phyloP scores from a whole-genome alignment of 306 rosid species.

The Fragaria ananassa region DNA sequence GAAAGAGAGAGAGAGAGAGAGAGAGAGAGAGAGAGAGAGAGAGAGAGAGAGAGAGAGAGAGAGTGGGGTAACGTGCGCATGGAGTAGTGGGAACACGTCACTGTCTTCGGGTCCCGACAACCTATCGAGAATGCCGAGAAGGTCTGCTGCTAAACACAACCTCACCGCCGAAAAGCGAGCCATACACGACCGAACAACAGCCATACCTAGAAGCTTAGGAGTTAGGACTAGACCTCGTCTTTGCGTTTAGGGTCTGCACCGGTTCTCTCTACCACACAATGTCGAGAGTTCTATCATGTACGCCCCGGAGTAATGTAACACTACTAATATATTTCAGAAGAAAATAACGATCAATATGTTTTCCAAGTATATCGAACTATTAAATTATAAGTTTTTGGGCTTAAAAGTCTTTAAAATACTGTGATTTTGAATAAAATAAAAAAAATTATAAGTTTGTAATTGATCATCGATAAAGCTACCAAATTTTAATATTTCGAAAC shows the following conservation, averaged over 20 bases:
- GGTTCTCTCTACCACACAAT: background rate
- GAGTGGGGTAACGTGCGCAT: conserved; percentile 45
- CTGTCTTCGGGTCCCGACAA: conserved; percentile 39
- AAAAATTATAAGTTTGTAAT: too few relatives aligned
- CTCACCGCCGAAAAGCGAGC: conserved; percentile 36
- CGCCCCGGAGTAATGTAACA: too few relatives aligned
- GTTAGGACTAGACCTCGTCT: background rate
- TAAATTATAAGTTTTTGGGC: too few relatives aligned
- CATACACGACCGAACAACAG: background rate
- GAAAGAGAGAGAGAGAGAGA: background rate
- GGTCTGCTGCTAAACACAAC: conserved; percentile 9
- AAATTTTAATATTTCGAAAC: too few relatives aligned
- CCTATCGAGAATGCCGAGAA: conserved; percentile 26
- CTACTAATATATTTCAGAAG: too few relatives aligned
- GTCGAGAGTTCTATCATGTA: too few relatives aligned
- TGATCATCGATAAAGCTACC: too few relatives aligned
- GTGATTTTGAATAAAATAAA: too few relatives aligned
- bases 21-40: background rate
- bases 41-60: background rate
- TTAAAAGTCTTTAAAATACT: too few relatives aligned
- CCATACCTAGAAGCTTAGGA: background rate
- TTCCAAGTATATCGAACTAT: too few relatives aligned
- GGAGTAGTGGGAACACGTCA: conserved; percentile 47
- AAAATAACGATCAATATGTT: too few relatives aligned
- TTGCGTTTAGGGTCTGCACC: background rate